Conservation (phyloP, 2,329 filamentous ascomycete genomes). For the Sporothrix globosa region DNA sequence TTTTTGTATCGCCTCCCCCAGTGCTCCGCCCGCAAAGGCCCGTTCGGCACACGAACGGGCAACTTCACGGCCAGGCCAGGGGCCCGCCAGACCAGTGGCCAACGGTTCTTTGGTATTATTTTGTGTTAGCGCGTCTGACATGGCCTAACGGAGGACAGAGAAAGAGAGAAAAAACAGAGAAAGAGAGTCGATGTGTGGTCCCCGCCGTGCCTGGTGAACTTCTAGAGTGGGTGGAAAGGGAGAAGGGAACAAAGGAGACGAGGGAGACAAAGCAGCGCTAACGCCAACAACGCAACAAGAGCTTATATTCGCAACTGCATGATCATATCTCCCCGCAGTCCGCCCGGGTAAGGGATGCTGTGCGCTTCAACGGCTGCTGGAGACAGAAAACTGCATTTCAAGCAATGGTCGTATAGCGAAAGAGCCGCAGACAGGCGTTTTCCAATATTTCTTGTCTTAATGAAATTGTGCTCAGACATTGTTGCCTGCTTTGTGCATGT, state of each 20-base stretch:
- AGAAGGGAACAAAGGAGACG: not conserved
- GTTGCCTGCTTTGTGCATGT: conserved; percentile 1
- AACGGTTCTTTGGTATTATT: too few species aligned
- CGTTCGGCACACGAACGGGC: conserved; percentile 2
- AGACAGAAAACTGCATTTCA: not conserved
- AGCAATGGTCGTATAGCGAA: not conserved
- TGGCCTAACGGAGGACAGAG: not conserved
- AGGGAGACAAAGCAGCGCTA: not conserved
- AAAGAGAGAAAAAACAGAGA: too few species aligned
- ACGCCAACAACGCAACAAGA: not conserved
- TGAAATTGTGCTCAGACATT: too few species aligned
- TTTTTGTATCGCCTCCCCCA: not conserved
- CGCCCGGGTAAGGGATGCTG: not conserved
- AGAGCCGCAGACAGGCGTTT: not conserved
- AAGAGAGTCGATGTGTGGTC: too few species aligned
- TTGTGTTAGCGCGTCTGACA: not conserved
- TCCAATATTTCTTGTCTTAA: not conserved
- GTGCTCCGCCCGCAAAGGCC: not conserved
- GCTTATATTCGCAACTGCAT: too few species aligned
- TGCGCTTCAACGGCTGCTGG: not conserved
- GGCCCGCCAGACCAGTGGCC: not conserved
- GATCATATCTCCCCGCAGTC: conserved; percentile 9
- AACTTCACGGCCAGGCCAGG: not conserved
- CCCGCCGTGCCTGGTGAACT: not conserved
- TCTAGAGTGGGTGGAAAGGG: not conserved